Evolutionary conservation across 129 eudicot species (phyloP).

Genomic region (Pulicaria dysenterica): DNA sequence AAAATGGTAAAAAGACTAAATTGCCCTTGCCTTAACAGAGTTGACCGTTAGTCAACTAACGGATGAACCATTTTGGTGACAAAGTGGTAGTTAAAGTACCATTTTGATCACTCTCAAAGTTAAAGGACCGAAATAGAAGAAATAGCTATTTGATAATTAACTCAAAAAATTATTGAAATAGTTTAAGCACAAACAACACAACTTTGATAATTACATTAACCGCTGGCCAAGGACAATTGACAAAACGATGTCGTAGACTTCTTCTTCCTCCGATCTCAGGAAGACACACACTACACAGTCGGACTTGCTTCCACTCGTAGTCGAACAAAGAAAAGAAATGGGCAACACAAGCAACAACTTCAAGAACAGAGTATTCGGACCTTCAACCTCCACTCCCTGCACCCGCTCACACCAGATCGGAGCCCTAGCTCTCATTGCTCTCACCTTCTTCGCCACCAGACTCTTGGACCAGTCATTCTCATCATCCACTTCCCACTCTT

Average conservation of each 20-base stretch:
- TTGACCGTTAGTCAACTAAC: too few species aligned
- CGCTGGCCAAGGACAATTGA: too few species aligned
- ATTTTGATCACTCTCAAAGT: too few species aligned
- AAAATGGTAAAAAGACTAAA: too few species aligned
- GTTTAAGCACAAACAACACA: too few species aligned
- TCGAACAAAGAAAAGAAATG: constrained; percentile 30
- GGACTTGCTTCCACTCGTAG: not conserved
- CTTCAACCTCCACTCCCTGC: constrained; percentile 46
- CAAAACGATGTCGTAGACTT: constrained; percentile 17
- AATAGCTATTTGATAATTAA: too few species aligned
- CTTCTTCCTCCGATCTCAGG: constrained; percentile 19
- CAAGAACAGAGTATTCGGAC: constrained; percentile 44
- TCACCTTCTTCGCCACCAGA: constrained; percentile 86
- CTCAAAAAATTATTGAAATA: too few species aligned
- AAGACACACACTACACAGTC: not conserved
- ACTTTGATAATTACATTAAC: too few species aligned
- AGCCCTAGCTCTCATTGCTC: constrained; percentile 57
- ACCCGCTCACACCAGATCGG: constrained; percentile 87
- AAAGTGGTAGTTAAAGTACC: too few species aligned
- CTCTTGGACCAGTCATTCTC: constrained; percentile 51
- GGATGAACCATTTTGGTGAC: too few species aligned
- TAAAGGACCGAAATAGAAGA: too few species aligned
- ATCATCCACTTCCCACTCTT: constrained; percentile 30
- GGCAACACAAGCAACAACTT: constrained; percentile 46
- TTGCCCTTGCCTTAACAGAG: too few species aligned